phyloP scores from a whole-genome alignment of 2,329 filamentous ascomycete species.

The Alternaria sp. region DNA sequence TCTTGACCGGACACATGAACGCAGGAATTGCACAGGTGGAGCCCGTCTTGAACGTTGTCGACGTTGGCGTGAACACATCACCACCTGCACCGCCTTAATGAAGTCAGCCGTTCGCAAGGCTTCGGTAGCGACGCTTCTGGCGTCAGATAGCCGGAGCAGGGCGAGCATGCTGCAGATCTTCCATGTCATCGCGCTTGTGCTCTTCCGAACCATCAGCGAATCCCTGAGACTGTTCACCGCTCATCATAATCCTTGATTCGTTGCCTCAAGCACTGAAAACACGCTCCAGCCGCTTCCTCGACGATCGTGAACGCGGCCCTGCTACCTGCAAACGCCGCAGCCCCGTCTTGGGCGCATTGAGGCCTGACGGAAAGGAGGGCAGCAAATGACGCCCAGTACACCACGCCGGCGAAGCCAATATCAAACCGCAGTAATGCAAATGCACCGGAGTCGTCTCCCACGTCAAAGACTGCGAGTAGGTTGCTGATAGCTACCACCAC shows the following conservation, averaged over 20 bases:
- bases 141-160: conserved; percentile 45
- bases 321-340: conserved; percentile 32
- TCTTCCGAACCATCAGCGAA: conserved; percentile 37
- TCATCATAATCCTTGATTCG: conserved; percentile 39
- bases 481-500: conserved; percentile 14
- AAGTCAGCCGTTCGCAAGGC: conserved; percentile 47
- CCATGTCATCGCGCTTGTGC: conserved; percentile 49
- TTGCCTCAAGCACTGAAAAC: conserved; percentile 32
- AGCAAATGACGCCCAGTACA: conserved; percentile 34
- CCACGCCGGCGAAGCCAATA: conserved; percentile 24
- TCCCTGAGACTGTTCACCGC: conserved; percentile 50
- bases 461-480: neutral
- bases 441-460: neutral
- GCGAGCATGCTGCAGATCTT: conserved; percentile 50
- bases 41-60: conserved; percentile 18
- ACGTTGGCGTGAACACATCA: conserved; percentile 45
- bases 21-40: conserved; percentile 17
- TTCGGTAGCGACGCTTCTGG: conserved; percentile 44
- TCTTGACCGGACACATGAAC: conserved; percentile 20
- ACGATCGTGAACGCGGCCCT: conserved; percentile 32
- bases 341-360: conserved; percentile 39
- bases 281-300: conserved; percentile 15
- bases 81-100: conserved; percentile 44
- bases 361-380: conserved; percentile 35
- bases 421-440: conserved; percentile 21